Evolutionary conservation across 371 early-diverging fungal genomes (phyloP).

Genomic region (Furculomyces boomerangus): DNA sequence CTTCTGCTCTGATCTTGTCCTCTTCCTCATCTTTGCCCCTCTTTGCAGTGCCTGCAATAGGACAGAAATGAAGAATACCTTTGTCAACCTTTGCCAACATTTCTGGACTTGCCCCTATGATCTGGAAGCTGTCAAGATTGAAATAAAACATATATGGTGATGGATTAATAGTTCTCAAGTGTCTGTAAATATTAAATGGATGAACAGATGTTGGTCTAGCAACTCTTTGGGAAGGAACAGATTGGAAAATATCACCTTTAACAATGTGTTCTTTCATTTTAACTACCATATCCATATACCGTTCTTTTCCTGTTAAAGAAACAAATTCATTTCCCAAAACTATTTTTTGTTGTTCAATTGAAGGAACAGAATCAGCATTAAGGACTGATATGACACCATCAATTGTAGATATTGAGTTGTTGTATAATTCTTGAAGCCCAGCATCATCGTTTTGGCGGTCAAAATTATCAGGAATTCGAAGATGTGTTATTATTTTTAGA

Average conservation of each 20-base stretch:
- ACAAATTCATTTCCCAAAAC: slow-evolving; percentile 34
- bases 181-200: slow-evolving; percentile 92
- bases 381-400: slow-evolving; percentile 40
- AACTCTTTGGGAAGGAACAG: slow-evolving; percentile 85
- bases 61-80: slow-evolving; percentile 58
- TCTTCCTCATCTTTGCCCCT: slow-evolving; percentile 68
- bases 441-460: slow-evolving; percentile 23
- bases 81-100: slow-evolving; percentile 88
- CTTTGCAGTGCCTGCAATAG: slow-evolving; percentile 90
- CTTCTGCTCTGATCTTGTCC: slow-evolving; percentile 66
- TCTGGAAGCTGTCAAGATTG: slow-evolving; percentile 70
- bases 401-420: slow-evolving; percentile 39
- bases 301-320: slow-evolving; percentile 77
- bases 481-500: slow-evolving; percentile 78
- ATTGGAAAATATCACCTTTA: slow-evolving; percentile 92
- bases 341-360: slow-evolving; percentile 46
- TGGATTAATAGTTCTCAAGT: slow-evolving; percentile 86
- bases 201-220: slow-evolving; percentile 70
- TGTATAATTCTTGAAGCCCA: slow-evolving; percentile 39
- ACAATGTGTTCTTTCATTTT: slow-evolving; percentile 77
- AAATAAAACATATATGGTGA: slow-evolving; percentile 98
- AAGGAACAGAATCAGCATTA: slow-evolving; percentile 25
- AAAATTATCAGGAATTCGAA: slow-evolving; percentile 38
- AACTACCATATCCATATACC: slow-evolving; percentile 73
- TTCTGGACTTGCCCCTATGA: slow-evolving; percentile 97